Conservation (phyloP, 495 filamentous ascomycete genomes). For the Apodospora peruviana region DNA sequence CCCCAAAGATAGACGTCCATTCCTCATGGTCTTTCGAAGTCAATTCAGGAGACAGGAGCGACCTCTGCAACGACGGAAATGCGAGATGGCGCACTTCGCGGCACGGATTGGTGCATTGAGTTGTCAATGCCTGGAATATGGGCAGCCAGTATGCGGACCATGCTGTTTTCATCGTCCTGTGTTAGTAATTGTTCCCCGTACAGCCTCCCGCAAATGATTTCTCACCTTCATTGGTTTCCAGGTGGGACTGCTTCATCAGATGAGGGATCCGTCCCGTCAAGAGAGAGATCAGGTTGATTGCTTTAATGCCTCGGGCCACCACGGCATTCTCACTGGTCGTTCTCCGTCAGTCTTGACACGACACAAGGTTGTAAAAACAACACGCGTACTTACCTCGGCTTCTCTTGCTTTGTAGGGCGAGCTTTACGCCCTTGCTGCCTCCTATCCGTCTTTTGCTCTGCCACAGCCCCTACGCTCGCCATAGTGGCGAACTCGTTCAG, state of each 20-base stretch:
- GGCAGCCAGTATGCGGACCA: conserved; percentile 99
- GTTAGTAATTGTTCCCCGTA: conserved; percentile 18
- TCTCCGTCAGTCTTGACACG: conserved; percentile 12
- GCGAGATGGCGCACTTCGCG: conserved; percentile 88
- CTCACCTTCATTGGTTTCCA: conserved; percentile 78
- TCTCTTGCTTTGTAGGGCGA: conserved; percentile 48
- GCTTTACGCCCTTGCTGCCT: conserved; percentile 38
- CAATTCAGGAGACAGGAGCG: conserved; percentile 73
- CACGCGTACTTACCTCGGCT: conserved; percentile 49
- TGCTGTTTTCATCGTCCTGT: conserved; percentile 52
- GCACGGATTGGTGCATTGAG: conserved; percentile 91
- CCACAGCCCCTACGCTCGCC: conserved; percentile 70
- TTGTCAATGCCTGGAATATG: conserved; percentile 80
- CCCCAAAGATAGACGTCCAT: conserved; percentile 91
- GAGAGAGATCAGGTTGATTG: conserved; percentile 72
- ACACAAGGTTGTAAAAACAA: neutral
- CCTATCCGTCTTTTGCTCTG: conserved; percentile 77
- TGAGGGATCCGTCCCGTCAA: conserved; percentile 75
- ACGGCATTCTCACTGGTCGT: conserved; percentile 62
- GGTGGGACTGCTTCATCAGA: conserved; percentile 86
- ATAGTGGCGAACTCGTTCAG: conserved; percentile 87
- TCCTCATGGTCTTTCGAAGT: conserved; percentile 74
- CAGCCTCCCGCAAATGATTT: no score
- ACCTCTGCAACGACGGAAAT: conserved; percentile 78
- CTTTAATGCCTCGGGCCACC: conserved; percentile 72